A percentile compares a stretch with the other conserved stretches of the same genome.
These are phyloP conservation scores for Cinnamomum micranthum DNA, from an alignment of 164 flowering plant genomes.

Conservation along the genomic window DNA sequence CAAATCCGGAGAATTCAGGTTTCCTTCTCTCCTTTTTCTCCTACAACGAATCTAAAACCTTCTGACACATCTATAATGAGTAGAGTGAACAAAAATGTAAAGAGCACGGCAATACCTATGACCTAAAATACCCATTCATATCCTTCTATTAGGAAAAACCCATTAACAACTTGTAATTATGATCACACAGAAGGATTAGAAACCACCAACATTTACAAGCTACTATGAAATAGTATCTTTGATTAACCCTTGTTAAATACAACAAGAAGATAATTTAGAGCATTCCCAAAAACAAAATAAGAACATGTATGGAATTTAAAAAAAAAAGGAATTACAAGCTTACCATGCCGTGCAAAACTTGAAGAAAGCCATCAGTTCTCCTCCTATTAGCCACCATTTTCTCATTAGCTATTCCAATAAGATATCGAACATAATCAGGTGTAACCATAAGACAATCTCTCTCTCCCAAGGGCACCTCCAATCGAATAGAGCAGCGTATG, in stretches of 20 bases:
- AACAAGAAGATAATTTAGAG: background rate
- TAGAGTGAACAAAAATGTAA: no score
- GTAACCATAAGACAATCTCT: constrained; percentile 44
- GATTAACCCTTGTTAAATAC: background rate
- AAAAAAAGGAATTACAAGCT: background rate
- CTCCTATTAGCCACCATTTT: constrained; percentile 68
- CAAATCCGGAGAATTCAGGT: no score
- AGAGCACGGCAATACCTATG: no score
- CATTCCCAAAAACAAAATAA: background rate
- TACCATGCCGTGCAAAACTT: constrained; percentile 30
- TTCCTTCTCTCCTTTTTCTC: no score
- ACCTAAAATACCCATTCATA: no score
- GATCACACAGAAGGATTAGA: no score
- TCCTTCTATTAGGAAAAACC: no score
- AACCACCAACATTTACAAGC: no score
- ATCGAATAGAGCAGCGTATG: constrained; percentile 70
- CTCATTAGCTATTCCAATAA: constrained; percentile 69
- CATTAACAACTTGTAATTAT: no score
- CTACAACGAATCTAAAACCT: no score
- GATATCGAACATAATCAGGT: constrained; percentile 56
- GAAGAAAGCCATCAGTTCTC: constrained; percentile 61
- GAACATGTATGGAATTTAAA: no score
- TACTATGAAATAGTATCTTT: background rate
- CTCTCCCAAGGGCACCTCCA: constrained; percentile 83
- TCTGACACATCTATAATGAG: no score